These are phyloP conservation scores for Fagus crenata DNA, from an alignment of 306 rosid species.

Conservation along the genomic window DNA sequence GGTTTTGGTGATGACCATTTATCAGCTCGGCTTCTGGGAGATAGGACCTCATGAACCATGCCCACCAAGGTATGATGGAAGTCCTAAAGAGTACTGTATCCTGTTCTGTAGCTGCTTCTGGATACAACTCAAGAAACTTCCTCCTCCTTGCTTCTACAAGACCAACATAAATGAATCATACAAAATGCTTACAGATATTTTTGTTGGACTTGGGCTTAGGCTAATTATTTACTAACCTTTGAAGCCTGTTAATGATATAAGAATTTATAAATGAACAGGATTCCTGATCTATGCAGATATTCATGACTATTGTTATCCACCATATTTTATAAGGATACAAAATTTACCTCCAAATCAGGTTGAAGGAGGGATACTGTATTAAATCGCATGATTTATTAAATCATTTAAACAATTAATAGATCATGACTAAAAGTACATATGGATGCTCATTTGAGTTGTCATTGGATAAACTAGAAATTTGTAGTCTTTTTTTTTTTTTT, in stretches of 20 bases:
- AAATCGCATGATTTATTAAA: too few species aligned
- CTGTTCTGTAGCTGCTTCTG: constrained; percentile 37
- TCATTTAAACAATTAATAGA: too few species aligned
- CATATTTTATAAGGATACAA: too few species aligned
- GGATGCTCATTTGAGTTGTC: too few species aligned
- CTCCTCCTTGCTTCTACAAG: constrained; percentile 49
- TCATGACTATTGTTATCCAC: too few species aligned
- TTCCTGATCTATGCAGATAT: not conserved
- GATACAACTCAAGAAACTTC: constrained; percentile 43
- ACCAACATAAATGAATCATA: not conserved
- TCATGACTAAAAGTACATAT: too few species aligned
- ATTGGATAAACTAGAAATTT: too few species aligned
- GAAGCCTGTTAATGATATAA: not conserved
- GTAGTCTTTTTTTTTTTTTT: too few species aligned
- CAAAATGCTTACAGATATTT: not conserved
- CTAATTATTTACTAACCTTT: not conserved
- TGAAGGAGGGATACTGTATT: too few species aligned
- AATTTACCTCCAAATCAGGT: too few species aligned
- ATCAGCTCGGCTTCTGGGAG: constrained; percentile 44
- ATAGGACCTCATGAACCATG: constrained; percentile 37
- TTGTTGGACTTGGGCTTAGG: too few species aligned
- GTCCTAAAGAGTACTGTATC: constrained; percentile 38
- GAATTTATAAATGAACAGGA: not conserved
- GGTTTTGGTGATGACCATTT: constrained; percentile 24
- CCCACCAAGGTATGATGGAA: constrained; percentile 55